phyloP scores from a whole-genome alignment of 1,284 basidiomycete species.

The Rhodotorula sp. region DNA sequence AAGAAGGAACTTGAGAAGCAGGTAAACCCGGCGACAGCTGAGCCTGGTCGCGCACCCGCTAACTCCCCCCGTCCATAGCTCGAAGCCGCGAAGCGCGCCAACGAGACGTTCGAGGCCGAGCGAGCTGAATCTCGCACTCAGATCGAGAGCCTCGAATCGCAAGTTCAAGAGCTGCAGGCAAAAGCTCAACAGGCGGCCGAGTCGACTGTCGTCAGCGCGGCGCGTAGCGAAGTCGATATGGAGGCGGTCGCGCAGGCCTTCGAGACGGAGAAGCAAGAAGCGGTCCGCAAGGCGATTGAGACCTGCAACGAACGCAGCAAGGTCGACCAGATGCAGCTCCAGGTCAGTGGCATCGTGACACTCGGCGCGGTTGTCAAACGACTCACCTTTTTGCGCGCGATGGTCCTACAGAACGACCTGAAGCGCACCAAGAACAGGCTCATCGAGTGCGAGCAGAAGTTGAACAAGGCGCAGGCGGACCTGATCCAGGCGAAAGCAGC shows the following conservation, averaged over 20 bases:
- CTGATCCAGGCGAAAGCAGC: background rate
- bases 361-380: too few species aligned
- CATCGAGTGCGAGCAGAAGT: background rate
- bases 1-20: background rate
- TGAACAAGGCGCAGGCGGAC: background rate
- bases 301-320: background rate
- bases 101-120: background rate
- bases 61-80: background rate
- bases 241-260: background rate
- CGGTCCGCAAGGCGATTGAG: background rate
- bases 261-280: constrained; percentile 1
- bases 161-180: background rate
- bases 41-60: background rate
- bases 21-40: background rate
- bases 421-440: background rate
- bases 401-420: background rate
- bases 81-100: background rate
- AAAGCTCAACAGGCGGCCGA: background rate
- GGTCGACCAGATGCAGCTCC: background rate
- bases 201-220: background rate
- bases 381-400: background rate
- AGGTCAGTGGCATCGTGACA: background rate
- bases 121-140: background rate
- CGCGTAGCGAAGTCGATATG: background rate
- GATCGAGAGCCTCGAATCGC: background rate